Evolutionary conservation across 495 filamentous ascomycete species (phyloP).

Genomic region (Pseudotulostoma volvatum): DNA sequence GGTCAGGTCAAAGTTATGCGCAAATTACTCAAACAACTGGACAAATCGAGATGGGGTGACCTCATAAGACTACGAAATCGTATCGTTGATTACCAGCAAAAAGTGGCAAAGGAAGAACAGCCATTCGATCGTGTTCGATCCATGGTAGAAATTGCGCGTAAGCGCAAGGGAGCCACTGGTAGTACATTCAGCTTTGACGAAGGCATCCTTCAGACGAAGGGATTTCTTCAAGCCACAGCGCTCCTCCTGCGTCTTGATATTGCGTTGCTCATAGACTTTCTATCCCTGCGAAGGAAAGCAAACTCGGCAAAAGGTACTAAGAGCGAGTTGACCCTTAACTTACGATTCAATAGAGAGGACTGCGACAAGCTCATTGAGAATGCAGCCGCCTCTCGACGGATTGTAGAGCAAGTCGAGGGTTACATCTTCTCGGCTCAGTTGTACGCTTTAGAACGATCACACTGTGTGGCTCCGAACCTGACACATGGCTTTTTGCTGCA

Average conservation of each 20-base stretch:
- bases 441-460: conserved; percentile 17
- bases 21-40: neutral
- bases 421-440: conserved; percentile 21
- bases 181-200: conserved; percentile 29
- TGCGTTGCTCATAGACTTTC: conserved; percentile 38
- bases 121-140: conserved; percentile 41
- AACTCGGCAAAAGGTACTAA: neutral
- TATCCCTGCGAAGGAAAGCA: conserved; percentile 14
- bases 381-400: conserved; percentile 4
- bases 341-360: conserved; percentile 22
- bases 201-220: conserved; percentile 28
- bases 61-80: conserved; percentile 23
- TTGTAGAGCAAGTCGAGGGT: conserved; percentile 15
- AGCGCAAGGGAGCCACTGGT: conserved; percentile 18
- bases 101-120: conserved; percentile 39
- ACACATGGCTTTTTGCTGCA: conserved; percentile 1
- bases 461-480: neutral
- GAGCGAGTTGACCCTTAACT: conserved; percentile 15
- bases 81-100: conserved; percentile 25
- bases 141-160: conserved; percentile 33
- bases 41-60: conserved; percentile 19
- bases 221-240: conserved; percentile 29
- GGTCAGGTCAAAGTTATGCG: conserved; percentile 3
- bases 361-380: conserved; percentile 6
- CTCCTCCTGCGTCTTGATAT: conserved; percentile 40